Evolutionary conservation across 169 alveolate genomes (phyloP).

Genomic region (Eimeria falciformis): DNA sequence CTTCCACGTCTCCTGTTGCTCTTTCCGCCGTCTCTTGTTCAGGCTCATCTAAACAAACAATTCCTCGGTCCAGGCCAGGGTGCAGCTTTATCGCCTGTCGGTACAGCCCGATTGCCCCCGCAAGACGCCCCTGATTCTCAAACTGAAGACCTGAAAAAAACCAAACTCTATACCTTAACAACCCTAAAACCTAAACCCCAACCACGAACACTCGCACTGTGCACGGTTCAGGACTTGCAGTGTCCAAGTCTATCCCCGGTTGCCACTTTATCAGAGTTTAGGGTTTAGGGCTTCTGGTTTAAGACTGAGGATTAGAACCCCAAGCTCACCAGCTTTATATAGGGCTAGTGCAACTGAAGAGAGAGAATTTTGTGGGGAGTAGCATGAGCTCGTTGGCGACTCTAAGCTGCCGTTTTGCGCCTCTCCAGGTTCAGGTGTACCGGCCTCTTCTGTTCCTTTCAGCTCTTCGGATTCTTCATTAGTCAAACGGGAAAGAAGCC

Average conservation of each 20-base stretch:
- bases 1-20: not conserved
- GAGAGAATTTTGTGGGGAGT: not conserved
- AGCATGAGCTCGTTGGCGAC: not conserved
- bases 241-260: no score
- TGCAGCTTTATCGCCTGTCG: constrained; percentile 53
- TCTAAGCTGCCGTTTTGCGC: not conserved
- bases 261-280: no score
- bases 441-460: no score
- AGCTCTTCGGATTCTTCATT: not conserved
- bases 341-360: constrained; percentile 3
- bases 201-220: no score
- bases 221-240: no score
- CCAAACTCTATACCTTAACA: no score
- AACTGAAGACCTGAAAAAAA: constrained; percentile 29
- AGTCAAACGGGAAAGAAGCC: not conserved
- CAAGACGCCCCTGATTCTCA: constrained; percentile 20
- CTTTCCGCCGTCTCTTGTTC: not conserved
- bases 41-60: constrained; percentile 9
- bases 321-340: constrained; percentile 4
- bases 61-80: constrained; percentile 34
- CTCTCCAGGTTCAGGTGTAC: not conserved
- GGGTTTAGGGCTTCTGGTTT: not conserved
- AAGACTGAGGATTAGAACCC: no score
- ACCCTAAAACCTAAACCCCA: no score
- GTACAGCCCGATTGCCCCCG: constrained; percentile 57